Conservation (phyloP, 441 rosid species). For the Populus hybrid region DNA sequence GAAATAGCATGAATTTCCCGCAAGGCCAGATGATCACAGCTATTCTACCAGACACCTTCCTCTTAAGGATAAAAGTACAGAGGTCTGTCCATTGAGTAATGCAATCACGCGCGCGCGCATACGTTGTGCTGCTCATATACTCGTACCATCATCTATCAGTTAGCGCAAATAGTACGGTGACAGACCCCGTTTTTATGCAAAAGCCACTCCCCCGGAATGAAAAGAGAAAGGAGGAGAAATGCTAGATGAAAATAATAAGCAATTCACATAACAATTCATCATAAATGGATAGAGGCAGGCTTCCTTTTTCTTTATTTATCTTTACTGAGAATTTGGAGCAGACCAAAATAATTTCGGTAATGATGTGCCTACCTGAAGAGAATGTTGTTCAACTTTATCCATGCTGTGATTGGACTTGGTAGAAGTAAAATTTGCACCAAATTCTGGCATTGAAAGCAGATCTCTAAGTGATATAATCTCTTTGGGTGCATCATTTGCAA, state of each 20-base stretch:
- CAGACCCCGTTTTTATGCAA: background rate
- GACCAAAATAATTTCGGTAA: background rate
- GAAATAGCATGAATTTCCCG: background rate
- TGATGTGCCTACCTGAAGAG: slow-evolving; percentile 30
- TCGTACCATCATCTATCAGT: background rate
- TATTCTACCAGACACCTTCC: background rate
- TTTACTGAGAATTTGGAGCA: background rate
- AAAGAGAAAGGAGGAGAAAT: background rate
- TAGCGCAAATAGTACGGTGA: background rate
- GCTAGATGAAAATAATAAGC: background rate
- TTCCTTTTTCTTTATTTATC: background rate
- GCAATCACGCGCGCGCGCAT: background rate
- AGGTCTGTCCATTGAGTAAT: background rate
- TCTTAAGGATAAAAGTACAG: background rate
- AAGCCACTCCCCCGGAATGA: background rate
- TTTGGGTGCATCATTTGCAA: slow-evolving; percentile 22
- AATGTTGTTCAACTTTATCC: slow-evolving; percentile 20
- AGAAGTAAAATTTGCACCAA: slow-evolving; percentile 16
- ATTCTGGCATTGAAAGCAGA: slow-evolving; percentile 33
- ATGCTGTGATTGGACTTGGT: slow-evolving; percentile 4
- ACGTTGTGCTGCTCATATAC: background rate
- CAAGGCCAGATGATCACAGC: background rate
- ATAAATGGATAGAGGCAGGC: background rate
- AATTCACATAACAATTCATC: background rate
- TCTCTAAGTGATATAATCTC: slow-evolving; percentile 38